These are phyloP conservation scores for Logfia minima DNA, from an alignment of 129 eudicot species.

Conservation along the genomic window DNA sequence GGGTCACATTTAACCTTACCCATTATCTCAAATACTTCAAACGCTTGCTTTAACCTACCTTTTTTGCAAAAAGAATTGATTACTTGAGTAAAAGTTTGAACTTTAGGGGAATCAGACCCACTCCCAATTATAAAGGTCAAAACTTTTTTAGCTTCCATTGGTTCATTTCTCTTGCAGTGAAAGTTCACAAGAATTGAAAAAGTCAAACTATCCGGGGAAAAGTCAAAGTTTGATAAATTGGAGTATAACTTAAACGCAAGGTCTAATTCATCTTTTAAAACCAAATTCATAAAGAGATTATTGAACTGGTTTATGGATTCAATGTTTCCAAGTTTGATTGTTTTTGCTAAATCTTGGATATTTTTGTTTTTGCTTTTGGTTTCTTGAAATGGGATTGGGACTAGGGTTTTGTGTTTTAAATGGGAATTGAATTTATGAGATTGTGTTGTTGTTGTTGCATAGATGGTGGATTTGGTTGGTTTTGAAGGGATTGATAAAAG, in stretches of 20 bases:
- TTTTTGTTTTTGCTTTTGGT: slow-evolving; percentile 11
- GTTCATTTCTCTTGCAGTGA: slow-evolving; percentile 58
- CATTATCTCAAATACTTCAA: slow-evolving; percentile 63
- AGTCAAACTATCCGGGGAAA: slow-evolving; percentile 43
- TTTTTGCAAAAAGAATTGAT: slow-evolving; percentile 62
- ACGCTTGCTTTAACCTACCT: slow-evolving; percentile 55
- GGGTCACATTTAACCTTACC: slow-evolving; percentile 56
- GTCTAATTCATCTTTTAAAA: slow-evolving; percentile 43
- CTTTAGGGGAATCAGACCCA: slow-evolving; percentile 52
- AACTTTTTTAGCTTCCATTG: slow-evolving; percentile 47
- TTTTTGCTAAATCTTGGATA: slow-evolving; percentile 32
- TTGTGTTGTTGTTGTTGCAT: slow-evolving; percentile 13
- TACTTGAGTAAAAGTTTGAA: slow-evolving; percentile 56
- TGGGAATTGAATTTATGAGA: neutral
- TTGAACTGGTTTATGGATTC: slow-evolving; percentile 47
- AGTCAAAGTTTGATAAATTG: slow-evolving; percentile 29
- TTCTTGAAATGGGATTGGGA: slow-evolving; percentile 21
- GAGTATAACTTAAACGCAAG: slow-evolving; percentile 49
- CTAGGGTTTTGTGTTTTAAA: slow-evolving; percentile 6
- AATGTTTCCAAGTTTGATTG: slow-evolving; percentile 32
- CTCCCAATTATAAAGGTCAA: slow-evolving; percentile 43
- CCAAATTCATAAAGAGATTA: slow-evolving; percentile 37
- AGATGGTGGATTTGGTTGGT: neutral
- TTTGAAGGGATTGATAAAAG: slow-evolving; percentile 15
- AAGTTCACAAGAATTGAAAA: slow-evolving; percentile 50